Percentiles rank a stretch among this genome's conserved stretches.
phyloP scores from a whole-genome alignment of 2,329 filamentous ascomycete species.

The Xylaria arbuscula region DNA sequence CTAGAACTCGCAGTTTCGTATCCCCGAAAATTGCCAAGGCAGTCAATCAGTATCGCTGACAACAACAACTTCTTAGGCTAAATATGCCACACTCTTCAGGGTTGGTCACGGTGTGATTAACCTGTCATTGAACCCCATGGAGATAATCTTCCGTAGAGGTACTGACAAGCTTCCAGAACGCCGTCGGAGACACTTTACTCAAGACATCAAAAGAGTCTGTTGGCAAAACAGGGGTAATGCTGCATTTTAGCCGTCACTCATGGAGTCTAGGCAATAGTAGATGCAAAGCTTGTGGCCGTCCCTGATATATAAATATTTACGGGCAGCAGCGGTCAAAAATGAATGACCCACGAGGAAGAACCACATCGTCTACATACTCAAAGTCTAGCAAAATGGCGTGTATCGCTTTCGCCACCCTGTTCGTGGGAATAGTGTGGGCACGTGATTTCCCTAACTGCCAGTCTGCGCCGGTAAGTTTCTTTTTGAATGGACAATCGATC shows the following conservation, averaged over 20 bases:
- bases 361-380: neutral
- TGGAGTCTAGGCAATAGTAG: neutral
- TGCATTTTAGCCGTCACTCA: conserved; percentile 29
- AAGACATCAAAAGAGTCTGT: neutral
- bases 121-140: conserved; percentile 16
- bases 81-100: conserved; percentile 12
- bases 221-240: neutral
- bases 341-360: neutral
- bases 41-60: neutral
- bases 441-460: conserved; percentile 47
- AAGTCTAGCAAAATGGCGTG: conserved; percentile 20
- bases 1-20: neutral
- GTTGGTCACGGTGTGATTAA: neutral
- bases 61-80: conserved; percentile 27
- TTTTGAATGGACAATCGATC: neutral
- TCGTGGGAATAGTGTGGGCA: conserved; percentile 37
- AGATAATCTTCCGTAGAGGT: conserved; percentile 16
- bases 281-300: neutral
- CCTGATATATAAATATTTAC: conserved; percentile 9
- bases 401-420: conserved; percentile 26
- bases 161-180: conserved; percentile 9
- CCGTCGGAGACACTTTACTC: neutral
- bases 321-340: neutral
- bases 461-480: conserved; percentile 43
- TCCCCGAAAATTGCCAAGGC: neutral